A percentile compares a stretch with the other conserved stretches of the same genome.
These are phyloP conservation scores for Penicillium daleae DNA, from an alignment of 495 filamentous ascomycete genomes.

Conservation along the genomic window DNA sequence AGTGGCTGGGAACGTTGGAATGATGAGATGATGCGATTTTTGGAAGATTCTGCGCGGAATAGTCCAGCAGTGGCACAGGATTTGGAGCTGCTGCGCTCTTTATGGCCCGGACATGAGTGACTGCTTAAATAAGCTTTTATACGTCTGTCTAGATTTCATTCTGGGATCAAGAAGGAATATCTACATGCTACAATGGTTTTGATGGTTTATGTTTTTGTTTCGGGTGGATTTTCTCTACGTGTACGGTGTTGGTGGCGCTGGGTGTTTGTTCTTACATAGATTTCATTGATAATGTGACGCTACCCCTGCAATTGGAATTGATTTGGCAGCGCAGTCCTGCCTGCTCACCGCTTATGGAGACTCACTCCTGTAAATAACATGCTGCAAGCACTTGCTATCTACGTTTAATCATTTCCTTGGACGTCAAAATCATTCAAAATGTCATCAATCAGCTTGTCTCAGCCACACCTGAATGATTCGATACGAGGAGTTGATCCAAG, in stretches of 20 bases:
- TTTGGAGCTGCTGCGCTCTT: constrained; percentile 43
- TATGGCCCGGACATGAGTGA: constrained; percentile 33
- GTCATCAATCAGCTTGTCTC: constrained; percentile 11
- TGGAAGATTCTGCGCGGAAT: constrained; percentile 45
- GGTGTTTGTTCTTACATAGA: not conserved
- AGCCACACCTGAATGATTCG: constrained; percentile 20
- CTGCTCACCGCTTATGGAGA: not conserved
- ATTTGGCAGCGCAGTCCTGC: not conserved
- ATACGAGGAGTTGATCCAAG: constrained; percentile 18
- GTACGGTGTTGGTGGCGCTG: not conserved
- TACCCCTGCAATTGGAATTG: not conserved
- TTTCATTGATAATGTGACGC: not conserved
- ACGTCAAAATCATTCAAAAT: constrained; percentile 17
- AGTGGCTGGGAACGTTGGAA: constrained; percentile 52
- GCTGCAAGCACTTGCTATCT: not conserved
- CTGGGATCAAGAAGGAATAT: not conserved
- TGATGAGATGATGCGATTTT: constrained; percentile 48
- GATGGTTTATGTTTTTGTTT: not conserved
- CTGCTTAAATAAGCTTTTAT: not conserved
- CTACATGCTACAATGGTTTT: not conserved
- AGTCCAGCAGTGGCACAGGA: constrained; percentile 52
- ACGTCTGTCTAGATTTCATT: not conserved
- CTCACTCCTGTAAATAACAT: not conserved
- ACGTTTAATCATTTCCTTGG: constrained; percentile 8
- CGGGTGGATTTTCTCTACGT: not conserved